Conservation (phyloP, 2,329 filamentous ascomycete genomes). For the Beauveria scarabaeidicola region DNA sequence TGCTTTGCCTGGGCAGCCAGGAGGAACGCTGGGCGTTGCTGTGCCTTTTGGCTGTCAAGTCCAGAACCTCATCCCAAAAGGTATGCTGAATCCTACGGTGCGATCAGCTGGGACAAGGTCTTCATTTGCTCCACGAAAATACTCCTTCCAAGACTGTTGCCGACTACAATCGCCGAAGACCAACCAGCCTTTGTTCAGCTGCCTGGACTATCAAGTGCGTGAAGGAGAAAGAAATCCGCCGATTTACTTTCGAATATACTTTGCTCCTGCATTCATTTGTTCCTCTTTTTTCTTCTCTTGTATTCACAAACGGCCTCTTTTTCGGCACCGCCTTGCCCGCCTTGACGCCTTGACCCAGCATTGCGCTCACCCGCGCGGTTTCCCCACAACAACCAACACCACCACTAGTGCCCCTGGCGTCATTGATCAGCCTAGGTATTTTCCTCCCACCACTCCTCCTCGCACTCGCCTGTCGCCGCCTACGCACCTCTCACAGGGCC, state of each 20-base stretch:
- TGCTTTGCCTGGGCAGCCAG: neutral
- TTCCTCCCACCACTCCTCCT: neutral
- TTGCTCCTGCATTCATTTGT: no score
- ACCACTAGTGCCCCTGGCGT: constrained; percentile 6
- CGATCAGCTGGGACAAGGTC: neutral
- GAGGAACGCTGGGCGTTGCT: neutral
- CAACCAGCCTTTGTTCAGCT: neutral
- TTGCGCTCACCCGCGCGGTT: neutral
- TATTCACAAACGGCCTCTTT: no score
- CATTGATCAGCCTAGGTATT: constrained; percentile 1
- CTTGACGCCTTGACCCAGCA: neutral
- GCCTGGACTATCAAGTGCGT: no score
- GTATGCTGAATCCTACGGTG: neutral
- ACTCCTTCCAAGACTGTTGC: neutral
- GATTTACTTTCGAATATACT: no score
- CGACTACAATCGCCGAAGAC: neutral
- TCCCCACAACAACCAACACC: constrained; percentile 5
- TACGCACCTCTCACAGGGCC: neutral
- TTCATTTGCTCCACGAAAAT: neutral
- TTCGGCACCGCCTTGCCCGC: no score
- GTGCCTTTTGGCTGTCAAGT: neutral
- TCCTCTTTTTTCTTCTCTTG: no score
- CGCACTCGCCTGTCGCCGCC: neutral
- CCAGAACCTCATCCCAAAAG: neutral
- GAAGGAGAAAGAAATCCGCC: no score